These are phyloP conservation scores for Penicillium canescens DNA, from an alignment of 495 filamentous ascomycete species.

Conservation along the genomic window DNA sequence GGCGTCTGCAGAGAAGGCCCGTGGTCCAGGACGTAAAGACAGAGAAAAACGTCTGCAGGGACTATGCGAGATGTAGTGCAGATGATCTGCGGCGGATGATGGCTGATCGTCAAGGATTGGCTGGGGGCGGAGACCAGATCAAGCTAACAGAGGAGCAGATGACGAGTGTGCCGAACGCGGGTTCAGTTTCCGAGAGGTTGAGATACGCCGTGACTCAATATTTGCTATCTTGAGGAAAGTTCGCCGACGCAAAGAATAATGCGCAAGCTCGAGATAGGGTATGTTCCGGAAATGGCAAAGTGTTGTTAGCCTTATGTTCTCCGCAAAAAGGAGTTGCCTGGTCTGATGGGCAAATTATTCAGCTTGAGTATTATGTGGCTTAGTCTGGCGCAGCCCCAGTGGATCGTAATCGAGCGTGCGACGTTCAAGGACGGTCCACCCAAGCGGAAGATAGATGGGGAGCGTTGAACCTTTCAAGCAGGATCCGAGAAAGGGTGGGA, in stretches of 20 bases:
- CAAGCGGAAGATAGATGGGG: conserved; percentile 12
- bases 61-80: conserved; percentile 55
- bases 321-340: conserved; percentile 11
- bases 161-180: conserved; percentile 33
- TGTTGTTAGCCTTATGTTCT: neutral
- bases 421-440: conserved; percentile 15
- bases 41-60: conserved; percentile 39
- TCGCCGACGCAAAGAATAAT: conserved; percentile 1
- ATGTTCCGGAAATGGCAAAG: neutral
- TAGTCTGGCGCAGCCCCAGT: conserved; percentile 9
- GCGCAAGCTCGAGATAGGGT: neutral
- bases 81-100: conserved; percentile 53
- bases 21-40: conserved; percentile 24
- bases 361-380: conserved; percentile 4
- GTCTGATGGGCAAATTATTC: conserved; percentile 8
- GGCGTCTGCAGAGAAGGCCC: conserved; percentile 26
- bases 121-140: conserved; percentile 31
- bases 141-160: conserved; percentile 37
- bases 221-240: conserved; percentile 9
- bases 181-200: conserved; percentile 31
- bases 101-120: conserved; percentile 22
- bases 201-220: conserved; percentile 18
- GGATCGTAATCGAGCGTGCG: conserved; percentile 12
- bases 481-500: conserved; percentile 12
- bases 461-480: conserved; percentile 21